phyloP scores from a whole-genome alignment of 164 flowering plant species.

The Nymphaea thermarum region DNA sequence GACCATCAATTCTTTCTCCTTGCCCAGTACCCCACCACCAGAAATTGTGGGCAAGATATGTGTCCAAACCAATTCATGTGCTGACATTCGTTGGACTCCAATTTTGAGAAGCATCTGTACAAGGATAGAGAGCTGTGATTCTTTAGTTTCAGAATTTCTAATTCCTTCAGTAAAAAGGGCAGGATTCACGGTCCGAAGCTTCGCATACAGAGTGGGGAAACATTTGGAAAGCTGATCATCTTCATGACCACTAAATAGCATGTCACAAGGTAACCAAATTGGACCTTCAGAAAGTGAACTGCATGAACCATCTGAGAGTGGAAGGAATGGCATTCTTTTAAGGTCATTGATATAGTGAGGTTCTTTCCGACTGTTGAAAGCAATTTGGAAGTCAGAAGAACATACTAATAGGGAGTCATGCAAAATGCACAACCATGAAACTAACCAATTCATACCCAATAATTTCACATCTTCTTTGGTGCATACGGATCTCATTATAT shows the following conservation, averaged over 20 bases:
- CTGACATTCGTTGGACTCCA: constrained; percentile 67
- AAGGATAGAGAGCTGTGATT: constrained; percentile 19
- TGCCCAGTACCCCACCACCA: constrained; percentile 13
- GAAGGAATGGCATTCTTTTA: constrained; percentile 57
- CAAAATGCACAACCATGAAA: constrained; percentile 51
- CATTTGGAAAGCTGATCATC: constrained; percentile 26
- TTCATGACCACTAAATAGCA: constrained; percentile 21
- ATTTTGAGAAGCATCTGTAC: constrained; percentile 43
- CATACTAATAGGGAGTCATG: constrained; percentile 25
- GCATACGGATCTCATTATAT: constrained; percentile 45
- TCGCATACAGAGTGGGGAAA: constrained; percentile 52
- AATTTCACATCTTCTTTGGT: constrained; percentile 27
- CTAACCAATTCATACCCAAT: constrained; percentile 67
- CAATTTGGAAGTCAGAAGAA: constrained; percentile 15
- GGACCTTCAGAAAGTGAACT: constrained; percentile 55
- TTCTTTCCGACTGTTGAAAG: constrained; percentile 16
- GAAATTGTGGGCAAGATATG: constrained; percentile 65
- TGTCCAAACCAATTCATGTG: constrained; percentile 63
- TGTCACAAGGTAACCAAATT: constrained; percentile 74
- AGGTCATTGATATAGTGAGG: constrained; percentile 30
- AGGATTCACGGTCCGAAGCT: constrained; percentile 61
- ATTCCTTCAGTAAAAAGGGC: constrained; percentile 34
- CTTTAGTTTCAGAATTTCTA: constrained; percentile 12
- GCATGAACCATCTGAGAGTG: constrained; percentile 81
- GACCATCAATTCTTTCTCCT: constrained; percentile 37